Evolutionary conservation across 2,329 filamentous ascomycete species (phyloP).

Genomic region (Penicillium sp.): DNA sequence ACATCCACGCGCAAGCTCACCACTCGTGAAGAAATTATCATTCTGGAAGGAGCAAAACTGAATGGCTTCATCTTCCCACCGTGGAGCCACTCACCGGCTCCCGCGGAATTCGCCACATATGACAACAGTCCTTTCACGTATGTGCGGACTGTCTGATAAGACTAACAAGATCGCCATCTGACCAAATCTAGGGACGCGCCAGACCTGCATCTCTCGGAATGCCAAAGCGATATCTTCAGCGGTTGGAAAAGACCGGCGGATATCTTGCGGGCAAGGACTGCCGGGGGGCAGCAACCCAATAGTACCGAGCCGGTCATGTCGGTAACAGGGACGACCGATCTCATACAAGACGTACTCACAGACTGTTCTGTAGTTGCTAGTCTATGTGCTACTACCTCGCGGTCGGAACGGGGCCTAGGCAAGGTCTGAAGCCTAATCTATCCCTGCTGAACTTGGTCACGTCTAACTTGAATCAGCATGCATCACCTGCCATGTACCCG

Average conservation of each 20-base stretch:
- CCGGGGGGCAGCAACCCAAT: constrained; percentile 27
- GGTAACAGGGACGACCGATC: constrained; percentile 67
- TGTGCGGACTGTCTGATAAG: constrained; percentile 31
- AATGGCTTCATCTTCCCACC: constrained; percentile 84
- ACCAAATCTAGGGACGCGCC: constrained; percentile 64
- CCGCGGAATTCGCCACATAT: constrained; percentile 64
- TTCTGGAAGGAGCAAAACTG: constrained; percentile 76
- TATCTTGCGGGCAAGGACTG: constrained; percentile 55
- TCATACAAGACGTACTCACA: constrained; percentile 93
- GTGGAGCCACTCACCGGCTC: constrained; percentile 70
- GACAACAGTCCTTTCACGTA: constrained; percentile 67
- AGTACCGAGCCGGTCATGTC: constrained; percentile 58
- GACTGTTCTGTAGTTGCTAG: constrained; percentile 98
- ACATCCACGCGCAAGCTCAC: constrained; percentile 64
- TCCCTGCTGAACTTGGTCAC: not conserved
- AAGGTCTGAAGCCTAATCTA: constrained; percentile 57
- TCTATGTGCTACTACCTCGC: constrained; percentile 77
- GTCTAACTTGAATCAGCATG: constrained; percentile 57
- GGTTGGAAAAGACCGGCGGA: constrained; percentile 81
- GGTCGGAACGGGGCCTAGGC: constrained; percentile 69
- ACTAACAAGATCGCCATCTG: constrained; percentile 4
- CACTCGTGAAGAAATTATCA: constrained; percentile 73
- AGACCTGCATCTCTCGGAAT: constrained; percentile 71
- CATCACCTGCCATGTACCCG: constrained; percentile 75
- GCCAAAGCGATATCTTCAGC: constrained; percentile 75